Evolutionary conservation across 495 filamentous ascomycete genomes (phyloP).

Genomic region (Pseudevernia furfuracea): DNA sequence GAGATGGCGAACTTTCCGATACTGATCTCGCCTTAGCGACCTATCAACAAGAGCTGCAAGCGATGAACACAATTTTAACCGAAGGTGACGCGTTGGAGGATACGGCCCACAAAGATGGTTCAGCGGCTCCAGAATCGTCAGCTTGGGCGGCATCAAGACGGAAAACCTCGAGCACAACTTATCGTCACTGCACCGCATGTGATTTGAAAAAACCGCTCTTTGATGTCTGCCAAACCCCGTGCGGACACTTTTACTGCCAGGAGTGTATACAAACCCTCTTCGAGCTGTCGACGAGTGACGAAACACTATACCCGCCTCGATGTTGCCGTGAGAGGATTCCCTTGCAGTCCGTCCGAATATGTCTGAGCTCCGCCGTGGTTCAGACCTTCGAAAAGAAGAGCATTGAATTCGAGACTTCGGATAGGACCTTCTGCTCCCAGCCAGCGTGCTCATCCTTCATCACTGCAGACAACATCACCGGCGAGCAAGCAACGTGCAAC

Average conservation of each 20-base stretch:
- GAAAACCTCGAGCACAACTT: not conserved
- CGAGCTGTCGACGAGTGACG: conserved; percentile 35
- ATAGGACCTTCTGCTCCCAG: conserved; percentile 43
- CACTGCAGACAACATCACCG: conserved; percentile 26
- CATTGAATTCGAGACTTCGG: conserved; percentile 38
- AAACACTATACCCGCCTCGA: conserved; percentile 45
- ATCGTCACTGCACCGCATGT: conserved; percentile 14
- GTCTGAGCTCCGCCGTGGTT: conserved; percentile 30
- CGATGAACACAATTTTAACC: conserved; percentile 13
- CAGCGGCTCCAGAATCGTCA: conserved; percentile 24
- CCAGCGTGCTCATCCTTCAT: conserved; percentile 42
- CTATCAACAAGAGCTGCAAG: conserved; percentile 28
- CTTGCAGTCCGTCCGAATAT: conserved; percentile 27
- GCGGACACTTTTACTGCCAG: conserved; percentile 42
- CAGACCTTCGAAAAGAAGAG: conserved; percentile 34
- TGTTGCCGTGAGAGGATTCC: conserved; percentile 42
- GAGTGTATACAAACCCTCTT: conserved; percentile 40
- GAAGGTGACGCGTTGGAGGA: conserved; percentile 10
- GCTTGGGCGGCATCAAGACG: conserved; percentile 23
- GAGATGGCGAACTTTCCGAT: conserved; percentile 28
- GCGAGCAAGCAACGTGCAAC: conserved; percentile 36
- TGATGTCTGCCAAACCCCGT: conserved; percentile 20
- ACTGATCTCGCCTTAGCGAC: conserved; percentile 27
- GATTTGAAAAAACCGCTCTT: conserved; percentile 7
- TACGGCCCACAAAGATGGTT: not conserved